A percentile compares a stretch with the other conserved stretches of the same genome.
These are phyloP conservation scores for Porodaedalea pini DNA, from an alignment of 1,284 basidiomycete genomes.

Conservation along the genomic window DNA sequence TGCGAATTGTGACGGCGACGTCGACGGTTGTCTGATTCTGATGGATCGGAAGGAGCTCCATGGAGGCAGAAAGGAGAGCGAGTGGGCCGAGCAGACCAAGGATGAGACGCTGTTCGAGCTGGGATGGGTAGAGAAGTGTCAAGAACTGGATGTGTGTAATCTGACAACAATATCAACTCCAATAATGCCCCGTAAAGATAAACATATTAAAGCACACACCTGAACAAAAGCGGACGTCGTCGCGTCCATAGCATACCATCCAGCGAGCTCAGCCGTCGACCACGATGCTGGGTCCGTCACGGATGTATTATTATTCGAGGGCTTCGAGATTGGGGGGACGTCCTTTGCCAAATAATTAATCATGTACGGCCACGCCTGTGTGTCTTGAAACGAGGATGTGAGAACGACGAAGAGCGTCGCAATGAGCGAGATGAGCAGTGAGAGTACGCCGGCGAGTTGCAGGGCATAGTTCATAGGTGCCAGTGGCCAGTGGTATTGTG, in stretches of 20 bases:
- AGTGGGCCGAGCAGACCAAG: constrained; percentile 86
- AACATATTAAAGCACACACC: constrained; percentile 43
- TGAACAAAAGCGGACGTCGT: constrained; percentile 83
- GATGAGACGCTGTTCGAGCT: constrained; percentile 87
- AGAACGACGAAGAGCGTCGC: constrained; percentile 80
- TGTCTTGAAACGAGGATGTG: constrained; percentile 54
- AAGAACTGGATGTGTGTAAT: constrained; percentile 98
- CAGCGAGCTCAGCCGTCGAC: constrained; percentile 65
- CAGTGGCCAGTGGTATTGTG: constrained; percentile 94
- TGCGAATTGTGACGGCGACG: constrained; percentile 78
- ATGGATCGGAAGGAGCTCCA: constrained; percentile 80
- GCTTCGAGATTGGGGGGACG: constrained; percentile 57
- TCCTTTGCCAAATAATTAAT: constrained; percentile 85
- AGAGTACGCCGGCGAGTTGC: constrained; percentile 79
- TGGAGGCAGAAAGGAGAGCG: constrained; percentile 78
- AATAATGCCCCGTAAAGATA: not conserved
- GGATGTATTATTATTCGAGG: too few relatives aligned
- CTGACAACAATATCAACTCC: constrained; percentile 44
- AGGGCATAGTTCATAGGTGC: constrained; percentile 89
- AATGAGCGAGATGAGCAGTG: constrained; percentile 73
- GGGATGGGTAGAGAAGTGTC: constrained; percentile 91
- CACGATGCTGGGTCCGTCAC: constrained; percentile 43
- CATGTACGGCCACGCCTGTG: constrained; percentile 89
- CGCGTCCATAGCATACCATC: constrained; percentile 88
- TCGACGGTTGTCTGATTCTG: constrained; percentile 44